A percentile compares a stretch with the other conserved stretches of the same genome.
These are phyloP conservation scores for Ophiostoma ulmi DNA, from an alignment of 2,329 filamentous ascomycete species.

Conservation along the genomic window DNA sequence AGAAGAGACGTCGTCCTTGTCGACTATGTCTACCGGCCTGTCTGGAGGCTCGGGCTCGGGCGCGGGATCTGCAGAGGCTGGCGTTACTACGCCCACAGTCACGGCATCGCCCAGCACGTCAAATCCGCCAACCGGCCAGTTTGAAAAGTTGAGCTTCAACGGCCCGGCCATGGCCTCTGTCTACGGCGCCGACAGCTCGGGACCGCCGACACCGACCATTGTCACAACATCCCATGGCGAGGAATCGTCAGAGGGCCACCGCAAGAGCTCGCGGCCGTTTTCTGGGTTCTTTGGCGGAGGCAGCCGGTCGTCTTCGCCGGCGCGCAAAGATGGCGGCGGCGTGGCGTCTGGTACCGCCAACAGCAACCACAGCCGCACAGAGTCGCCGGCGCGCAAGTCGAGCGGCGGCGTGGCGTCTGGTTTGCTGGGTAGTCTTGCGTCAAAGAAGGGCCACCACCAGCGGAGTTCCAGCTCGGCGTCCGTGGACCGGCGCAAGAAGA, in stretches of 20 bases:
- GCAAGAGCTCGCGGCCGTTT: not conserved
- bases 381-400: conserved; percentile 14
- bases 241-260: not conserved
- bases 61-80: not conserved
- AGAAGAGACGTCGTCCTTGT: not conserved
- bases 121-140: not conserved
- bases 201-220: conserved; percentile 10
- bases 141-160: conserved; percentile 25
- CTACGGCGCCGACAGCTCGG: conserved; percentile 1
- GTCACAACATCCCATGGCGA: conserved; percentile 4
- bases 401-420: conserved; percentile 2
- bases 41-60: conserved; percentile 19
- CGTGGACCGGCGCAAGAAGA: conserved; percentile 30
- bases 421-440: conserved; percentile 17
- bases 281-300: not conserved
- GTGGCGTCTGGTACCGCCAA: not conserved
- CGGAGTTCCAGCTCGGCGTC: conserved; percentile 34
- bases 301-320: conserved; percentile 5
- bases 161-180: conserved; percentile 23
- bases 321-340: not conserved
- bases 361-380: not conserved
- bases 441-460: conserved; percentile 29
- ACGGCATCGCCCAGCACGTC: not conserved
- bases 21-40: not conserved
- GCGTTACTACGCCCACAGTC: conserved; percentile 11